Conservation (phyloP, 768 basidiomycete species). For the Russula sp. region DNA sequence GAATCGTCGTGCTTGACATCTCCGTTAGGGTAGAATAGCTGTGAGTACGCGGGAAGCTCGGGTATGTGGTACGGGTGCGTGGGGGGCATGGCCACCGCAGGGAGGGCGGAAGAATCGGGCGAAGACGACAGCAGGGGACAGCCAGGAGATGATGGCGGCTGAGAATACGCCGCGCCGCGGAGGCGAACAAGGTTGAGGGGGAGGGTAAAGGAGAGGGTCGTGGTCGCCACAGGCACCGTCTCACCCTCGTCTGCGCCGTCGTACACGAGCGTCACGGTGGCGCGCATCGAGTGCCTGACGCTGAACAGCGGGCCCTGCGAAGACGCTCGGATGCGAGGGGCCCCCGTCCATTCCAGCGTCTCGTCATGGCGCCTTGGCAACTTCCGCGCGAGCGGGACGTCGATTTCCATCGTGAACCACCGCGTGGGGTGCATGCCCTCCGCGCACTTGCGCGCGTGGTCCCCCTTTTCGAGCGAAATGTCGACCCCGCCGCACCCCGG, state of each 20-base stretch:
- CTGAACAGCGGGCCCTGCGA: constrained; percentile 14
- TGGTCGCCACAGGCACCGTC: constrained; percentile 10
- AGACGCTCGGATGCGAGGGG: constrained; percentile 12
- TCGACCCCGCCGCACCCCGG: constrained; percentile 40
- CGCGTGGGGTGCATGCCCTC: constrained; percentile 28
- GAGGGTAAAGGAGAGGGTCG: constrained; percentile 36
- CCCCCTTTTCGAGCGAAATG: constrained; percentile 45
- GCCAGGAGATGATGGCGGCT: constrained; percentile 23
- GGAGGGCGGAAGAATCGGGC: constrained; percentile 1
- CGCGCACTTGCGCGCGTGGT: constrained; percentile 44
- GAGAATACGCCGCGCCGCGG: constrained; percentile 31
- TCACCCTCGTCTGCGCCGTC: neutral
- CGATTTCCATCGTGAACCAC: constrained; percentile 57
- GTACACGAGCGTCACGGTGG: constrained; percentile 11
- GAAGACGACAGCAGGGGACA: constrained; percentile 17
- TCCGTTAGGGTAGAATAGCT: constrained; percentile 69
- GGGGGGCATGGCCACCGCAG: constrained; percentile 5
- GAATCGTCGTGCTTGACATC: constrained; percentile 65
- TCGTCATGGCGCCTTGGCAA: constrained; percentile 15
- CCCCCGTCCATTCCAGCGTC: constrained; percentile 11
- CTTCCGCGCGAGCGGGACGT: constrained; percentile 42
- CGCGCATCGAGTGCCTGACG: constrained; percentile 27
- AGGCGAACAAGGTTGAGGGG: constrained; percentile 47
- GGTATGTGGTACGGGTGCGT: constrained; percentile 27
- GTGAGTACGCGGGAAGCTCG: constrained; percentile 67